Evolutionary conservation across 805 yeast species (phyloP), one percentile per base, ranked within the genome.

Genomic region (Starmerella potacharoeniae): DNA sequence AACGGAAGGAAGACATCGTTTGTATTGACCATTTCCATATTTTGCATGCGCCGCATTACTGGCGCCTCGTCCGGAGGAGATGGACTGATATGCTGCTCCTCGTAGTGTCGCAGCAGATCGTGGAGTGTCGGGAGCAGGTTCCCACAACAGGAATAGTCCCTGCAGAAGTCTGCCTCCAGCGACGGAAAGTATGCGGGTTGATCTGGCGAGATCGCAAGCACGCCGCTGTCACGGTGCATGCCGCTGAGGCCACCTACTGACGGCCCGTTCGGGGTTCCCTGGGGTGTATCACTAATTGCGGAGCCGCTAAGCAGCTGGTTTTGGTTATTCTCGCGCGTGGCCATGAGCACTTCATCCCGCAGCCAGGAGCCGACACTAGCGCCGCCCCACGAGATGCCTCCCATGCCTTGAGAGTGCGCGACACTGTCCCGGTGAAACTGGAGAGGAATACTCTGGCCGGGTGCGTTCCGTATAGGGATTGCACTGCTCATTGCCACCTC

Each of bases 341-440:
- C 64, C 55, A 65, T 60, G 64, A 68, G 60, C 49, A 67, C 69
- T 69, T 91, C 98, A 68, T 91, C 97, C 66, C 89, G 85, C 29
- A 91, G 74, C 98, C 98, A 91, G 14, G 93, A 83, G 13, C 97
- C 97, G 34, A 91, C 89, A 31, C 95, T 84, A 55, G 90, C 81
- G 3, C 95, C 89, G 28, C 97, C 97, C 96, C 97, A 91, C 8
- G 95, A 84, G 36, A 91, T 86, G 48, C 97, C 98, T 45, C 97
- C 97, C 83, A 93, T 86, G 10, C 97, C 97, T 68, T 88, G 96
- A 2, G 96, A 84, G 68, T 91, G 97, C 34, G 97, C 96, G 56
- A 93, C 81, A 55, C 90, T 82, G 64, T 91, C 97, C 60, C 97
- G 76, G 66, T 95, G 79, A 59, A 89, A 78, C 59, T 81, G 70